A percentile compares a stretch with the other conserved stretches of the same genome.
phyloP scores from a whole-genome alignment of 2,329 filamentous ascomycete genomes.

The Venturia effusa region DNA sequence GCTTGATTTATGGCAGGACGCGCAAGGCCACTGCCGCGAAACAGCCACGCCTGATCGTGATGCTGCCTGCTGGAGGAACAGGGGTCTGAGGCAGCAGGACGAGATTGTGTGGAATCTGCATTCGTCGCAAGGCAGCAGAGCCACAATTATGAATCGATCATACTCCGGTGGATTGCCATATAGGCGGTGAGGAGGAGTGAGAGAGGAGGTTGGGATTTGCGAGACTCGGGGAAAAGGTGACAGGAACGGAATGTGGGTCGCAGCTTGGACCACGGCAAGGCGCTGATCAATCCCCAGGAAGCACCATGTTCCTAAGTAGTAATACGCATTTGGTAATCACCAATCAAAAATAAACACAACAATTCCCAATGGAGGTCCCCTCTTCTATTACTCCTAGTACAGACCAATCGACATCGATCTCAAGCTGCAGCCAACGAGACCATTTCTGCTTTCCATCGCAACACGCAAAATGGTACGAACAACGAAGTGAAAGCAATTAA shows the following conservation, averaged over 20 bases:
- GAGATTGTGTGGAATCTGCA: background rate
- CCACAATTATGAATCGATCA: background rate
- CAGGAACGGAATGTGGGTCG: background rate
- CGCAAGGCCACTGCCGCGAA: background rate
- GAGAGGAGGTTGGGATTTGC: background rate
- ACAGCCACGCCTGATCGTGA: background rate
- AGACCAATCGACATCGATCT: no score
- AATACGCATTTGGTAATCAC: no score
- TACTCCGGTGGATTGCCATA: background rate
- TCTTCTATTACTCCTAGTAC: no score
- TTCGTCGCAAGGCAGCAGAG: background rate
- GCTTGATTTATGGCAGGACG: background rate
- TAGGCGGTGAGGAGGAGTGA: background rate
- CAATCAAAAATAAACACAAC: no score
- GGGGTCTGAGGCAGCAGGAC: background rate
- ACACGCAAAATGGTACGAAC: no score
- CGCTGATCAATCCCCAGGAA: background rate
- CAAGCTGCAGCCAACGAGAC: no score
- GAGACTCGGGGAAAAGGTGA: background rate
- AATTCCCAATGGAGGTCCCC: no score
- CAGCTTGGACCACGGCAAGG: background rate
- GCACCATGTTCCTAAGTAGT: no score
- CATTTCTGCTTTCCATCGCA: no score
- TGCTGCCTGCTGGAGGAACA: background rate
- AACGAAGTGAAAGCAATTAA: no score